phyloP scores from a whole-genome alignment of 2,329 filamentous ascomycete genomes.

The Fusarium anthophilum region DNA sequence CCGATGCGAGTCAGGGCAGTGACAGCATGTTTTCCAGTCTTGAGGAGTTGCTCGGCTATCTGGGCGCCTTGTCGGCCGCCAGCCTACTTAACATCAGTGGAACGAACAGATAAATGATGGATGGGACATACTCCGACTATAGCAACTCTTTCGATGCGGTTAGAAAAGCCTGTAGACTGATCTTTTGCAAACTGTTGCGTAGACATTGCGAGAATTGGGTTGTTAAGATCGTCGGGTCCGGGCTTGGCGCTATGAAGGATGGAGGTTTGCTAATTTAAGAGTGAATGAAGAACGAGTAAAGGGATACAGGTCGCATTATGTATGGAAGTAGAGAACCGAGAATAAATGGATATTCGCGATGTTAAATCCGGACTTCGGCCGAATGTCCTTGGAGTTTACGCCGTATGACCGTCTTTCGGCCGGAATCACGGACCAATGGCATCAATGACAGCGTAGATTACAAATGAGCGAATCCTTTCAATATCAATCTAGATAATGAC shows the following conservation, averaged over 20 bases:
- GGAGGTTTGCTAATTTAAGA: no score
- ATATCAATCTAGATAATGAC: background rate
- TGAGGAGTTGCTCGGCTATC: slow-evolving; percentile 50
- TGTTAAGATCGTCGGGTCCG: no score
- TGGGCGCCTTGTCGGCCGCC: slow-evolving; percentile 52
- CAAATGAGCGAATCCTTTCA: background rate
- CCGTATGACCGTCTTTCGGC: background rate
- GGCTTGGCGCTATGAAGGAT: no score
- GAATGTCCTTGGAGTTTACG: background rate
- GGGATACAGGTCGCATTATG: background rate
- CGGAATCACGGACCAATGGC: background rate
- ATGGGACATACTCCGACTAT: slow-evolving; percentile 53
- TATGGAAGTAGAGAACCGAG: background rate
- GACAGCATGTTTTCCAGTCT: slow-evolving; percentile 57
- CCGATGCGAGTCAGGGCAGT: slow-evolving; percentile 58
- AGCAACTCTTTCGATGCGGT: slow-evolving; percentile 44
- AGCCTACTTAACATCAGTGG: slow-evolving; percentile 35
- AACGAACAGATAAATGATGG: accelerated
- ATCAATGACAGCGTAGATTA: background rate
- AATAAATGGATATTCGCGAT: background rate
- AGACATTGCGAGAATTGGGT: background rate
- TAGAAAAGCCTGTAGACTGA: background rate
- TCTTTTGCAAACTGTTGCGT: background rate
- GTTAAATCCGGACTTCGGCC: slow-evolving; percentile 11
- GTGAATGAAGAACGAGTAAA: accelerated